These are phyloP conservation scores for Amyloporia xantha DNA, from an alignment of 768 basidiomycete species.

Conservation along the genomic window DNA sequence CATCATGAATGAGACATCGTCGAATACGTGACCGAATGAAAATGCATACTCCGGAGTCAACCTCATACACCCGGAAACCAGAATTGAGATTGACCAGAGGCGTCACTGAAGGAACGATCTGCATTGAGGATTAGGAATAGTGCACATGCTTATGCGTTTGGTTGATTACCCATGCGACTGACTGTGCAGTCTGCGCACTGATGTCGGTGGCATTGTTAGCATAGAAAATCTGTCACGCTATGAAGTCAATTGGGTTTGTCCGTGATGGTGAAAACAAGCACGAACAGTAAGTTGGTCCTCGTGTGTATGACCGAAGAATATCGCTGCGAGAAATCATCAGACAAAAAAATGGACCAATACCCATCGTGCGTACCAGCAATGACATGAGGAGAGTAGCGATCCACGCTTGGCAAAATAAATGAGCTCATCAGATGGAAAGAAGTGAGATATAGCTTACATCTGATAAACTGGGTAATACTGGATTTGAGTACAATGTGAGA, in stretches of 20 bases:
- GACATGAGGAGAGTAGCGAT: slow-evolving; percentile 71
- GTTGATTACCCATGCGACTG: slow-evolving; percentile 40
- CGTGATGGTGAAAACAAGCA: neutral
- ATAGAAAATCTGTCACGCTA: slow-evolving; percentile 53
- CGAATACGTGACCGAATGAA: neutral
- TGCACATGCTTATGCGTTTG: neutral
- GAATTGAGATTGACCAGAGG: slow-evolving; percentile 64
- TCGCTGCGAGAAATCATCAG: slow-evolving; percentile 32
- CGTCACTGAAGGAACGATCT: slow-evolving; percentile 65
- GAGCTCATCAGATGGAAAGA: slow-evolving; percentile 36
- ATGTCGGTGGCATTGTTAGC: slow-evolving; percentile 61
- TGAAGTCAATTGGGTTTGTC: neutral
- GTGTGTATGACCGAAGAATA: slow-evolving; percentile 77
- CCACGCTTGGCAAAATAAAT: slow-evolving; percentile 39
- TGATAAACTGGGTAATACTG: slow-evolving; percentile 34
- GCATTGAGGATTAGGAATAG: too few species aligned
- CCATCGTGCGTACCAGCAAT: slow-evolving; percentile 50
- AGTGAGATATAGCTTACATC: slow-evolving; percentile 28
- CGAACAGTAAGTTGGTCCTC: slow-evolving; percentile 62
- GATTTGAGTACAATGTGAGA: slow-evolving; percentile 11
- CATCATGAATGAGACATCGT: too few species aligned
- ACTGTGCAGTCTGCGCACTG: slow-evolving; percentile 47
- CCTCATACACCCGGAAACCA: slow-evolving; percentile 69
- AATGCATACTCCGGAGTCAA: slow-evolving; percentile 52
- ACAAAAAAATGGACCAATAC: neutral